phyloP scores from a whole-genome alignment of 805 yeast species.

The Wickerhamiella occidentalis region DNA sequence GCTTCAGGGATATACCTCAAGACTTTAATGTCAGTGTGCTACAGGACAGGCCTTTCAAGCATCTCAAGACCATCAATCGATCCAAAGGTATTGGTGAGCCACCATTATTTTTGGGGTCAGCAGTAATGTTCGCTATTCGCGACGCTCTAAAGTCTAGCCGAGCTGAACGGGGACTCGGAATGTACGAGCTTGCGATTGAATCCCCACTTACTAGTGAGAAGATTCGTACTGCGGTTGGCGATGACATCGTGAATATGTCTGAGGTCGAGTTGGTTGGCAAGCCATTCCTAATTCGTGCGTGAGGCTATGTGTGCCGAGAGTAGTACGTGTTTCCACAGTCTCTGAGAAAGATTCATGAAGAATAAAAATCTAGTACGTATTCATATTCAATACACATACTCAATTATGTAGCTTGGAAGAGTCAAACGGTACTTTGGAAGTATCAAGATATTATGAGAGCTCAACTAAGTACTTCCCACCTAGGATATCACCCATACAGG shows the following conservation, averaged over 20 bases:
- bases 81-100: constrained; percentile 43
- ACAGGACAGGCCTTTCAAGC: constrained; percentile 33
- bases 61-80: constrained; percentile 34
- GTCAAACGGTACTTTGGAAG: too few species aligned
- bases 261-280: constrained; percentile 22
- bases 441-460: too few species aligned
- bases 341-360: too few species aligned
- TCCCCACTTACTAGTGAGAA: constrained; percentile 37
- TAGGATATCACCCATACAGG: too few species aligned
- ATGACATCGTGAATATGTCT: constrained; percentile 26
- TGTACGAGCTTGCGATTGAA: constrained; percentile 18
- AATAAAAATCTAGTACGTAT: too few species aligned
- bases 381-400: too few species aligned
- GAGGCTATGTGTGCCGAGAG: background rate
- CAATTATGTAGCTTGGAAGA: too few species aligned
- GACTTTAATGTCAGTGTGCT: constrained; percentile 34
- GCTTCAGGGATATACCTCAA: constrained; percentile 39
- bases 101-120: constrained; percentile 36
- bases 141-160: constrained; percentile 34
- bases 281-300: constrained; percentile 19
- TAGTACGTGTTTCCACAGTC: too few species aligned
- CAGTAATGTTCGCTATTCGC: constrained; percentile 35
- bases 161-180: constrained; percentile 24
- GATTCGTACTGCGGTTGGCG: constrained; percentile 33
- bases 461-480: too few species aligned